Evolutionary conservation across 257 asterid genomes (phyloP), one percentile per base, ranked within the genome.

Genomic region (Plectranthus barbatus): DNA sequence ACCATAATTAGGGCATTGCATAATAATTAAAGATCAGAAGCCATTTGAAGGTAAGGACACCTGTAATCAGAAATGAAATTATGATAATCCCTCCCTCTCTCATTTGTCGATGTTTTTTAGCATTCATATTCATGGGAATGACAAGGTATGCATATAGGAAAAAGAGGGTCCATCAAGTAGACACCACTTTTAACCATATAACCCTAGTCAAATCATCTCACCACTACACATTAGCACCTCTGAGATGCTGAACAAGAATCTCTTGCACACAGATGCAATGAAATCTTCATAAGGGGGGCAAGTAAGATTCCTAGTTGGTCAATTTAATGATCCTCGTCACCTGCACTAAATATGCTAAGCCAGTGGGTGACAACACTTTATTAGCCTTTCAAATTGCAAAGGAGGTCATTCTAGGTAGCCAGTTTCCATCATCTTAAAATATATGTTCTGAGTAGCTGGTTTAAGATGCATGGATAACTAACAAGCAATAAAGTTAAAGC

Each of bases 91-190:
- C 51, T 53, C 48, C 46, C 74, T 70, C 62, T 51, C 84, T 64
- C 45, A 26, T 26, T 26, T 26, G 2, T 37, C 10, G n/a, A 9
- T 9, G 44, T 76, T 77, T 81, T n/a, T 71, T 51, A 72, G 77
- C 68, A 80, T 78, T 84, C 84, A 78, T 71, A 70, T 81, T 72
- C 84, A 76, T 68, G 73, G 83, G 83, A 80, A 78, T 71, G 91
- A 84, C 83, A 66, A 71, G 67, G 81, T 65, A 46, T 77, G 75
- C 76, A 74, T 23, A 68, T n/a, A 63, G 77, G 72, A 58, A 3
- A 56, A 6, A 34, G 23, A 71, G 67, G 63, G 36, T 33, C 58
- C 70, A 64, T 14, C 7, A 13, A 67, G 52, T 74, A 59, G 75
- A 79, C 86, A 78, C 86, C 86, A 78, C 86, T 77, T 75, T 72